phyloP scores from a whole-genome alignment of 768 basidiomycete species.

The Cytidiella melzeri region DNA sequence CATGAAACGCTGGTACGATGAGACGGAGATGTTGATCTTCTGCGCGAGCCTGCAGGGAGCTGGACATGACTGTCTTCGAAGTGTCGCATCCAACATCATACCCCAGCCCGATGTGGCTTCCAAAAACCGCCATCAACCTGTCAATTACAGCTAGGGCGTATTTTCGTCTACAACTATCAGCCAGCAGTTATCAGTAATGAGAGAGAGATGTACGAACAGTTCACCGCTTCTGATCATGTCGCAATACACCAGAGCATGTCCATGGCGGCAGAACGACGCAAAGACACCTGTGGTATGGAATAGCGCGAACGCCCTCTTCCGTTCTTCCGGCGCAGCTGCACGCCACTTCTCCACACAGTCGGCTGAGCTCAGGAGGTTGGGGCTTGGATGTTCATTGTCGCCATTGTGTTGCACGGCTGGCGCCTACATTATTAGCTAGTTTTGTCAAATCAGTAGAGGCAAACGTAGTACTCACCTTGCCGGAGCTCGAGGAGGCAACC shows the following conservation, averaged over 20 bases:
- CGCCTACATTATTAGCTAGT: not conserved
- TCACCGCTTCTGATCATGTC: constrained; percentile 25
- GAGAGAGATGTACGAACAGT: constrained; percentile 15
- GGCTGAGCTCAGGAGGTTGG: constrained; percentile 15
- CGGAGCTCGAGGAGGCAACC: constrained; percentile 8
- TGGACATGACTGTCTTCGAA: too few relatives aligned
- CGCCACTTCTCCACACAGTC: too few relatives aligned
- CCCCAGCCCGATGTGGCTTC: constrained; percentile 12
- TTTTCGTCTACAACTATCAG: constrained; percentile 13
- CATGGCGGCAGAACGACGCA: constrained; percentile 17
- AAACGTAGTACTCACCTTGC: constrained; percentile 5
- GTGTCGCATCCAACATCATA: constrained; percentile 26
- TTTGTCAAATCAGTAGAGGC: not conserved
- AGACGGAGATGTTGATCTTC: constrained; percentile 5
- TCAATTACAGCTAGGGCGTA: constrained; percentile 18
- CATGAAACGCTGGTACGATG: too few relatives aligned
- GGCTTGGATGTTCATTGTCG: too few relatives aligned
- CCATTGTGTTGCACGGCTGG: not conserved
- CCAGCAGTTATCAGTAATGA: not conserved
- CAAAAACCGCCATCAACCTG: constrained; percentile 15
- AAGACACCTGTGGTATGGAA: too few relatives aligned
- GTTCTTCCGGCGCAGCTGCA: too few relatives aligned
- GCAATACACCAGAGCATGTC: constrained; percentile 13
- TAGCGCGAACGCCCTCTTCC: too few relatives aligned
- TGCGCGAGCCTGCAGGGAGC: constrained; percentile 13